Evolutionary conservation across 202 grass and related monocot genomes (phyloP).

Genomic region (Zoysia matrella): DNA sequence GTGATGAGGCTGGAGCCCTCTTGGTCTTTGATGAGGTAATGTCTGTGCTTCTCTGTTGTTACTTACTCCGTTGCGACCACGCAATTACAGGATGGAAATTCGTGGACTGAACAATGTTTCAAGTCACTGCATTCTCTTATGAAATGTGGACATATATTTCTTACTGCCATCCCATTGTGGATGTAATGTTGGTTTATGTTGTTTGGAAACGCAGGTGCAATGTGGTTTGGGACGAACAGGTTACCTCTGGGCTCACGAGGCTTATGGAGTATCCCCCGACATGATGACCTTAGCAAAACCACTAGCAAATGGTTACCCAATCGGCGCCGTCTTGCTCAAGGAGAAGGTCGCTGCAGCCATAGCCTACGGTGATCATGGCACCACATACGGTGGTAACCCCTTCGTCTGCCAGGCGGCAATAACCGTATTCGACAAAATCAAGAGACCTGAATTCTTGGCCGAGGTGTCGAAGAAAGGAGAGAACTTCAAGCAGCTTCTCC

Average conservation of each 20-base stretch:
- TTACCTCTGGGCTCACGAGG: constrained; percentile 79
- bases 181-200: background rate
- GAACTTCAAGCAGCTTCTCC: constrained; percentile 75
- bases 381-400: constrained; percentile 72
- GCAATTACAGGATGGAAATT: background rate
- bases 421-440: constrained; percentile 71
- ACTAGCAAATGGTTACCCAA: constrained; percentile 74
- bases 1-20: constrained; percentile 68
- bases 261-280: constrained; percentile 63
- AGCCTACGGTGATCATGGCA: constrained; percentile 76
- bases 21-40: constrained; percentile 95
- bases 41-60: background rate
- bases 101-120: background rate
- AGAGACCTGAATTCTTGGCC: constrained; percentile 63
- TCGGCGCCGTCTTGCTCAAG: constrained; percentile 58
- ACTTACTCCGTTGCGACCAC: no score
- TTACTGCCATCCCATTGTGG: background rate
- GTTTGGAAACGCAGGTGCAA: constrained; percentile 65
- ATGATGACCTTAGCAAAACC: constrained; percentile 93
- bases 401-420: constrained; percentile 73
- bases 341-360: constrained; percentile 79
- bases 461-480: constrained; percentile 71
- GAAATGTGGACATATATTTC: background rate
- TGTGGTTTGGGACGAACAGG: constrained; percentile 90
- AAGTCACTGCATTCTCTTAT: background rate